Percentiles rank a stretch among this genome's conserved stretches.
These are phyloP conservation scores for Nectriaceae sp. DNA, from an alignment of 2,329 filamentous ascomycete species.

Conservation along the genomic window DNA sequence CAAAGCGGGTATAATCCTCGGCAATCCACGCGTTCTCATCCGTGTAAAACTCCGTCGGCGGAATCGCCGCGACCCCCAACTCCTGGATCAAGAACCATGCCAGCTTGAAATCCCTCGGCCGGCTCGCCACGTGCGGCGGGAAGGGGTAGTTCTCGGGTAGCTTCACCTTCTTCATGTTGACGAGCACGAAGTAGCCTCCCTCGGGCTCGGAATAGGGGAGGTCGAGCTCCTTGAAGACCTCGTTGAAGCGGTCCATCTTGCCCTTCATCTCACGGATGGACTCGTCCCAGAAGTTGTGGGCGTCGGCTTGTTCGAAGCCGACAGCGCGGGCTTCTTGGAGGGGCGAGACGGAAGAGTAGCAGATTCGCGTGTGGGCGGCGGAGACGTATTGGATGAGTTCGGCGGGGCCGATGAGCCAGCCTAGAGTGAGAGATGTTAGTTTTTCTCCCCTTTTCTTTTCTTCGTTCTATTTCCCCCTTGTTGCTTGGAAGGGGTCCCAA, in stretches of 20 bases:
- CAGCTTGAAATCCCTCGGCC: slow-evolving; percentile 91
- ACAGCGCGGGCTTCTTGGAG: slow-evolving; percentile 93
- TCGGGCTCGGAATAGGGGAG: slow-evolving; percentile 89
- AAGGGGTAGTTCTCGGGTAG: slow-evolving; percentile 84
- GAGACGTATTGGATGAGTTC: slow-evolving; percentile 89
- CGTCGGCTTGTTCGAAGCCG: slow-evolving; percentile 88
- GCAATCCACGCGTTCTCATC: slow-evolving; percentile 79
- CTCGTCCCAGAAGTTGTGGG: slow-evolving; percentile 82
- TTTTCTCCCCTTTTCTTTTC: too few species aligned
- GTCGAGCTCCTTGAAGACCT: slow-evolving; percentile 73
- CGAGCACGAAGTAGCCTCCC: slow-evolving; percentile 95
- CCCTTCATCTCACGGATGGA: slow-evolving; percentile 84
- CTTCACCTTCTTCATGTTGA: slow-evolving; percentile 86
- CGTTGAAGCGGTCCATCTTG: slow-evolving; percentile 86
- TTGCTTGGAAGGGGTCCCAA: too few species aligned
- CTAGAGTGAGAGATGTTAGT: too few species aligned
- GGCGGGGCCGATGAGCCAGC: slow-evolving; percentile 88
- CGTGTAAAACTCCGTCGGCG: slow-evolving; percentile 96
- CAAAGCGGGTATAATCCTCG: slow-evolving; percentile 92
- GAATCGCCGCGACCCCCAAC: slow-evolving; percentile 92
- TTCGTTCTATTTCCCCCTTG: too few species aligned
- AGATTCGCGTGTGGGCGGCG: slow-evolving; percentile 93
- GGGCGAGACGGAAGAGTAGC: slow-evolving; percentile 90
- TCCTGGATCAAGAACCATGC: slow-evolving; percentile 97
- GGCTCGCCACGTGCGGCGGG: slow-evolving; percentile 80